Evolutionary conservation across 257 asterid genomes (phyloP).

Genomic region (Capsicum baccatum): DNA sequence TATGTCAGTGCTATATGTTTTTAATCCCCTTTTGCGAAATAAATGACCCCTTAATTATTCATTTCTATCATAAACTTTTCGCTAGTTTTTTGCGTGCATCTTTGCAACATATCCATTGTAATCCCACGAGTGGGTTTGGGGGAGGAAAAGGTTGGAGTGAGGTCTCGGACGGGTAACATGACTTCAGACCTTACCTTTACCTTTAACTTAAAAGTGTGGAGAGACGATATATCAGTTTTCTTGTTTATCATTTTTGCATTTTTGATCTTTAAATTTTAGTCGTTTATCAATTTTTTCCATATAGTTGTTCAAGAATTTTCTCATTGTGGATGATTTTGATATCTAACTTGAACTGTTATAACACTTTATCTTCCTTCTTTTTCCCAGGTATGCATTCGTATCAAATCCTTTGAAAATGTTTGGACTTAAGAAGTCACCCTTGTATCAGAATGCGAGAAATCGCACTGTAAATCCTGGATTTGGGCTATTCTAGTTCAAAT

Average conservation of each 20-base stretch:
- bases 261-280: neutral
- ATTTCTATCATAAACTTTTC: no score
- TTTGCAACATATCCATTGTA: no score
- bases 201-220: no score
- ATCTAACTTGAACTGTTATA: neutral
- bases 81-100: no score
- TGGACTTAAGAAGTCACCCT: slow-evolving; percentile 64
- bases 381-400: neutral
- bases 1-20: neutral
- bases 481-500: slow-evolving; percentile 43
- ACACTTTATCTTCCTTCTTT: neutral
- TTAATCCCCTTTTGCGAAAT: neutral
- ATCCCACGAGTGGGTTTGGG: no score
- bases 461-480: slow-evolving; percentile 41
- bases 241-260: neutral
- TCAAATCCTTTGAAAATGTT: slow-evolving; percentile 48
- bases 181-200: no score
- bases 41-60: no score
- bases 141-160: no score
- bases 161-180: no score
- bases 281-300: neutral
- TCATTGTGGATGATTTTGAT: neutral
- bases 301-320: neutral
- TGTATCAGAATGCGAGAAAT: slow-evolving; percentile 52
- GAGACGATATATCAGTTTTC: no score